phyloP scores from a whole-genome alignment of 208 protist species.

The Wallacemonas sp. region DNA sequence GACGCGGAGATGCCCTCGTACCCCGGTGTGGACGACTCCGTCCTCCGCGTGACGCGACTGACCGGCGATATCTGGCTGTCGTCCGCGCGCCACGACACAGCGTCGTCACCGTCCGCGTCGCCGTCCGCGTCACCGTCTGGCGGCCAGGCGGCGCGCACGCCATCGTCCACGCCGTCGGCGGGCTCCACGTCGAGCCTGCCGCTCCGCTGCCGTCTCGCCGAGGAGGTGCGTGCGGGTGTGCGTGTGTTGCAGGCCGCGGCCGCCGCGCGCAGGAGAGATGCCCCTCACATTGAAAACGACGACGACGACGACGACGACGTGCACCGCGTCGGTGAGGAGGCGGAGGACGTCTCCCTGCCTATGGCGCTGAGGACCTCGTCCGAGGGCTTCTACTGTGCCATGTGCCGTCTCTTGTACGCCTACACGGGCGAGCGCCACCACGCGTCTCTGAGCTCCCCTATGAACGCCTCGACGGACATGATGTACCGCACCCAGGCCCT shows the following conservation, averaged over 20 bases:
- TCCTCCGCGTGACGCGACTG: conserved; percentile 10
- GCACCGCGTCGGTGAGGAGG: background rate
- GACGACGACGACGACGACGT: background rate
- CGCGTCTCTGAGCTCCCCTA: background rate
- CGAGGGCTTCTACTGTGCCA: conserved; percentile 1
- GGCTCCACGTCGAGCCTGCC: too few species aligned
- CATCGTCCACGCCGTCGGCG: too few species aligned
- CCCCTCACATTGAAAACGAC: background rate
- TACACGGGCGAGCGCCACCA: conserved; percentile 12
- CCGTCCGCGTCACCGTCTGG: too few species aligned
- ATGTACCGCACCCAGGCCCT: conserved; percentile 10
- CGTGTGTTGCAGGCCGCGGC: conserved; percentile 5
- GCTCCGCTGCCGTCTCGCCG: background rate
- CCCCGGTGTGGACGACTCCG: conserved; percentile 10
- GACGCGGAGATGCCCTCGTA: conserved; percentile 9
- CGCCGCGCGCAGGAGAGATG: background rate
- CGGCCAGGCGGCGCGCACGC: too few species aligned
- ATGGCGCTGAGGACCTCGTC: background rate
- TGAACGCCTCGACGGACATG: background rate
- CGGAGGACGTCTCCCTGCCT: background rate
- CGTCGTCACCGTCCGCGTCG: too few species aligned
- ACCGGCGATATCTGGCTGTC: conserved; percentile 9
- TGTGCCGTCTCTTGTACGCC: conserved; percentile 16
- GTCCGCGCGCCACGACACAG: background rate
- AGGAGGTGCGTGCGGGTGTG: conserved; percentile 5